phyloP scores from a whole-genome alignment of 352 stramenopile species.

The Thalassiosira oceanica region DNA sequence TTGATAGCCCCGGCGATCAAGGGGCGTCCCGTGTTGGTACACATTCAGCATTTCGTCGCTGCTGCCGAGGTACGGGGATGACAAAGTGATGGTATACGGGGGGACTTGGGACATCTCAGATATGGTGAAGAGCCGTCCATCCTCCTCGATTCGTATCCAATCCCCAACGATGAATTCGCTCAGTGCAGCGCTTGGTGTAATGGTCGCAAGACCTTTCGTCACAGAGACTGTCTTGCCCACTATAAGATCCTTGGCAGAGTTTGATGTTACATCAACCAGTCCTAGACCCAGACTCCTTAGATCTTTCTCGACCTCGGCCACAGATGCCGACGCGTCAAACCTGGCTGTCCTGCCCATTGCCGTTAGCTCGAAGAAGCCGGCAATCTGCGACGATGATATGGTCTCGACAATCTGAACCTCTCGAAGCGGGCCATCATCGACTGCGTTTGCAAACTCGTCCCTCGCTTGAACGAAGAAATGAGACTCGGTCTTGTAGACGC shows the following conservation, averaged over 20 bases:
- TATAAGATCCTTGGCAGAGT: conserved; percentile 83
- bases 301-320: conserved; percentile 77
- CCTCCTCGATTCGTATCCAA: conserved; percentile 89
- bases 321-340: conserved; percentile 78
- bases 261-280: conserved; percentile 86
- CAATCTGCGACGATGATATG: conserved; percentile 57
- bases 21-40: conserved; percentile 83
- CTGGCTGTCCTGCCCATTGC: conserved; percentile 79
- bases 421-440: conserved; percentile 82
- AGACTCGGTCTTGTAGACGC: conserved; percentile 63
- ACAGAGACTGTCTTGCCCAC: conserved; percentile 69
- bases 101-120: conserved; percentile 70
- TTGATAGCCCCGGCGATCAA: conserved; percentile 66
- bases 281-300: conserved; percentile 87
- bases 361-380: conserved; percentile 79
- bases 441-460: conserved; percentile 88
- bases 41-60: conserved; percentile 73
- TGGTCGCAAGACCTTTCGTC: conserved; percentile 84
- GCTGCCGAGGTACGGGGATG: conserved; percentile 83
- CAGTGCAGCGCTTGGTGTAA: conserved; percentile 73
- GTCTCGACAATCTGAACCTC: conserved; percentile 92
- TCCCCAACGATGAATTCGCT: conserved; percentile 83
- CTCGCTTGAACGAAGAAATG: conserved; percentile 90
- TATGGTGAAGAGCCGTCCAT: conserved; percentile 87
- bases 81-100: conserved; percentile 84